Evolutionary conservation across 2,329 filamentous ascomycete species (phyloP).

Genomic region (Coccinonectria pachysandricola): DNA sequence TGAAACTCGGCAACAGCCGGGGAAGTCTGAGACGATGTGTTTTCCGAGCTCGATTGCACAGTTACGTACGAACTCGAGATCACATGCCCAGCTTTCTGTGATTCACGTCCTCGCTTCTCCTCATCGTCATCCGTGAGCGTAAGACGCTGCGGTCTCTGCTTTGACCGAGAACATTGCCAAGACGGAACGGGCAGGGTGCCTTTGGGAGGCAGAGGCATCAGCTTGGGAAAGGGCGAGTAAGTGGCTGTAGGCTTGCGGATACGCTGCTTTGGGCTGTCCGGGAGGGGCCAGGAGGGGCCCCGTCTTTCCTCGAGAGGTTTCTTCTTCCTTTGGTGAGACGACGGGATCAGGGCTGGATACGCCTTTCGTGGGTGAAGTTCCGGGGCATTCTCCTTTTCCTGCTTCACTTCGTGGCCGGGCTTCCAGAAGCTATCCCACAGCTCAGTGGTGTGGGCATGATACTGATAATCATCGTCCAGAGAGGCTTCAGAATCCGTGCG

Average conservation of each 20-base stretch:
- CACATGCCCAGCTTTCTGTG: no score
- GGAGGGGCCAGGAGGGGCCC: constrained; percentile 18
- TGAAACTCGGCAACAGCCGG: no score
- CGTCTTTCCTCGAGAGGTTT: constrained; percentile 15
- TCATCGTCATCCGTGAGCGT: constrained; percentile 12
- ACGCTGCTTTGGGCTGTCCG: constrained; percentile 11
- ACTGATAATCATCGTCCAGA: constrained; percentile 39
- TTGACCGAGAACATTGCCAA: constrained; percentile 17
- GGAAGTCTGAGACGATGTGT: no score
- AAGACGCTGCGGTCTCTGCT: constrained; percentile 17
- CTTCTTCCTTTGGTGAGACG: constrained; percentile 15
- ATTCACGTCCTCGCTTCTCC: constrained; percentile 3
- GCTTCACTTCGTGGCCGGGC: constrained; percentile 5
- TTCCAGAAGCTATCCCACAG: constrained; percentile 44
- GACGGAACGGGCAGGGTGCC: constrained; percentile 16
- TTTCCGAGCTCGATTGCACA: no score
- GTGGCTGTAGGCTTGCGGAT: constrained; percentile 18
- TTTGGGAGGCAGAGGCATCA: constrained; percentile 24
- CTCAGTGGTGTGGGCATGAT: constrained; percentile 33
- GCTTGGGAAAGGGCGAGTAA: constrained; percentile 34
- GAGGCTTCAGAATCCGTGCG: constrained; percentile 40
- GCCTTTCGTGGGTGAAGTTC: constrained; percentile 17
- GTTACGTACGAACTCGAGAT: no score
- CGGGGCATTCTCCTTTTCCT: constrained; percentile 5
- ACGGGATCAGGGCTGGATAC: constrained; percentile 22